A percentile compares a stretch with the other conserved stretches of the same genome.
These are phyloP conservation scores for Colletotrichum trifolii DNA, from an alignment of 2,329 filamentous ascomycete genomes.

Conservation along the genomic window DNA sequence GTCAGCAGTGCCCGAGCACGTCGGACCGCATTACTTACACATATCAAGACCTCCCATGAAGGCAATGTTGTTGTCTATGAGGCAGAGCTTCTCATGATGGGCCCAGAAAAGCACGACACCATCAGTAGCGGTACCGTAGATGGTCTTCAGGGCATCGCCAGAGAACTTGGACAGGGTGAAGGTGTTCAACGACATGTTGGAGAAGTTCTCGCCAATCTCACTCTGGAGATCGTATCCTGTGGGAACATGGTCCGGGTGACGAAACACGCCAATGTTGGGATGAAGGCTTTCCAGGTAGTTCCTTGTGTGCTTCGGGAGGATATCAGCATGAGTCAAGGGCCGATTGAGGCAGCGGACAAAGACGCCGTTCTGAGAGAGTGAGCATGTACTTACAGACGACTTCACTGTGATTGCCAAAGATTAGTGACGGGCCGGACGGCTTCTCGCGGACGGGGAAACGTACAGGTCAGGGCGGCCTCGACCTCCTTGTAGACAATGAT, in stretches of 20 bases:
- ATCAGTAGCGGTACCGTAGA: conserved; percentile 81
- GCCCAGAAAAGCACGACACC: conserved; percentile 91
- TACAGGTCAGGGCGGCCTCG: conserved; percentile 81
- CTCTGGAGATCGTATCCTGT: conserved; percentile 75
- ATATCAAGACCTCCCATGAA: conserved; percentile 95
- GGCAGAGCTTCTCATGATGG: conserved; percentile 90
- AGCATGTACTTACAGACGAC: conserved; percentile 53
- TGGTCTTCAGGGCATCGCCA: conserved; percentile 76
- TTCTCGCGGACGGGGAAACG: conserved; percentile 56
- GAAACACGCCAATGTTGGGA: conserved; percentile 87
- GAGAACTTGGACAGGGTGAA: conserved; percentile 73
- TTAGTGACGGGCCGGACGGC: conserved; percentile 29
- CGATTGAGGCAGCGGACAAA: not conserved
- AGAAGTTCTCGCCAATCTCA: conserved; percentile 73
- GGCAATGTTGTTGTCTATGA: conserved; percentile 81
- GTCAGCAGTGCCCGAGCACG: conserved; percentile 39
- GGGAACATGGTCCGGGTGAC: conserved; percentile 89
- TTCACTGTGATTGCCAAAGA: conserved; percentile 45
- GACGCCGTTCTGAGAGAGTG: conserved; percentile 46
- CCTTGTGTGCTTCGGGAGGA: conserved; percentile 74
- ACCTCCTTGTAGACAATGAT: conserved; percentile 96
- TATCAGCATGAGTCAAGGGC: conserved; percentile 23
- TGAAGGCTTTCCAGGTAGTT: conserved; percentile 80
- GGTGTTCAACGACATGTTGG: conserved; percentile 57
- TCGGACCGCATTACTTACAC: conserved; percentile 57